Conservation (phyloP, 1,284 basidiomycete genomes). For the Taiwanofungus camphoratus region DNA sequence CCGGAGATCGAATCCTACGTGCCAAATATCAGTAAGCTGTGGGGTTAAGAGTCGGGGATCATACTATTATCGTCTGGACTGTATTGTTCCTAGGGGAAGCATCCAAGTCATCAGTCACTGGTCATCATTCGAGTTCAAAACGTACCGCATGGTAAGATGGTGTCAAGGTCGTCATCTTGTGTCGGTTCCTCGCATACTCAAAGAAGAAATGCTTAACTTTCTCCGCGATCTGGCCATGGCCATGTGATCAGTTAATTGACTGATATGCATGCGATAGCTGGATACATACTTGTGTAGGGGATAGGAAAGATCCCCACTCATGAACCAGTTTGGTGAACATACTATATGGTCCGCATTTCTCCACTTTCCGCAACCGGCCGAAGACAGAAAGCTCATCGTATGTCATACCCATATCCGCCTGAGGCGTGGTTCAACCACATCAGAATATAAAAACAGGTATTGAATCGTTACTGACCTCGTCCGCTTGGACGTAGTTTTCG, state of each 20-base stretch:
- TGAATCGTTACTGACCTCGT: slow-evolving; percentile 83
- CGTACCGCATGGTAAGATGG: slow-evolving; percentile 93
- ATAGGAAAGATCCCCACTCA: slow-evolving; percentile 84
- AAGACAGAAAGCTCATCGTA: slow-evolving; percentile 96
- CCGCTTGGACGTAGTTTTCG: slow-evolving; percentile 89
- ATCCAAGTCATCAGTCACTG: slow-evolving; percentile 1
- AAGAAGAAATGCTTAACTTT: slow-evolving; percentile 99
- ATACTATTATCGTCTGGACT: slow-evolving; percentile 94
- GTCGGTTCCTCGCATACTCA: slow-evolving; percentile 92
- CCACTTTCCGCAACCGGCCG: slow-evolving; percentile 90
- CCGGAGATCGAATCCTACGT: slow-evolving; percentile 84
- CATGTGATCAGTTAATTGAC: background rate
- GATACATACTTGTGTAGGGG: slow-evolving; percentile 70
- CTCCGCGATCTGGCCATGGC: slow-evolving; percentile 70
- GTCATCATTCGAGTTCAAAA: slow-evolving; percentile 7
- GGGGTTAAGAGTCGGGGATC: slow-evolving; percentile 22
- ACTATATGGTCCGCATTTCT: slow-evolving; percentile 96
- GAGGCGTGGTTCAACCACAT: too few relatives aligned
- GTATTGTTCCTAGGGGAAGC: slow-evolving; percentile 72
- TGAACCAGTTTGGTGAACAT: slow-evolving; percentile 93
- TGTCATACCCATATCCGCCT: slow-evolving; percentile 99
- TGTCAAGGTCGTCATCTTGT: slow-evolving; percentile 99
- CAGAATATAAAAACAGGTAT: too few relatives aligned
- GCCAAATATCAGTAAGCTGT: slow-evolving; percentile 1
- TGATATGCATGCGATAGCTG: background rate